Conservation (phyloP, 805 yeast genomes). For the Myxozyma mucilagina region DNA sequence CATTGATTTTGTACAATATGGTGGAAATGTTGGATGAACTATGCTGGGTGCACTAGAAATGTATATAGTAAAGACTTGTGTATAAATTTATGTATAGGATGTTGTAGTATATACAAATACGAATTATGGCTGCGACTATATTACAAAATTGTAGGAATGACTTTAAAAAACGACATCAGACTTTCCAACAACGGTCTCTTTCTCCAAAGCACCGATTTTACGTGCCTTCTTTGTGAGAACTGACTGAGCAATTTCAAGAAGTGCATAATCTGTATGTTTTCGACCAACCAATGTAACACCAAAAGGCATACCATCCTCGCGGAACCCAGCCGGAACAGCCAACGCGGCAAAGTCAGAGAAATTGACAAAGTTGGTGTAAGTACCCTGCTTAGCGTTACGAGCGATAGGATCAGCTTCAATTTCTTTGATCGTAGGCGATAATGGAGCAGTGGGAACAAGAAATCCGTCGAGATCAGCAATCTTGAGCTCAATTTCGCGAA, state of each 20-base stretch:
- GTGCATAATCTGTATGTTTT: constrained; percentile 84
- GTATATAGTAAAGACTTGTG: not conserved
- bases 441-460: constrained; percentile 91
- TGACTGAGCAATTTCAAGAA: constrained; percentile 76
- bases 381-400: constrained; percentile 89
- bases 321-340: constrained; percentile 88
- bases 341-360: constrained; percentile 90
- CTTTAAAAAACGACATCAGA: constrained; percentile 19
- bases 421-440: constrained; percentile 78
- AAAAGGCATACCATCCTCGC: constrained; percentile 81
- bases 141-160: not conserved
- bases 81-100: not conserved
- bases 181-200: constrained; percentile 6
- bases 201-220: constrained; percentile 47
- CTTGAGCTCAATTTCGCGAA: constrained; percentile 59
- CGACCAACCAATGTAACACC: constrained; percentile 84
- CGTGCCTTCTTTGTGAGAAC: constrained; percentile 56
- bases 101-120: too few species aligned
- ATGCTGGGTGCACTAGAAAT: not conserved
- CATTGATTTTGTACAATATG: not conserved
- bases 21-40: not conserved
- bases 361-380: constrained; percentile 95
- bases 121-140: too few species aligned
- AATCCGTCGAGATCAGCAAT: constrained; percentile 68
- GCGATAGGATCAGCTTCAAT: constrained; percentile 74